Evolutionary conservation across 2,329 filamentous ascomycete species (phyloP).

Genomic region (Aspergillus japonicus): DNA sequence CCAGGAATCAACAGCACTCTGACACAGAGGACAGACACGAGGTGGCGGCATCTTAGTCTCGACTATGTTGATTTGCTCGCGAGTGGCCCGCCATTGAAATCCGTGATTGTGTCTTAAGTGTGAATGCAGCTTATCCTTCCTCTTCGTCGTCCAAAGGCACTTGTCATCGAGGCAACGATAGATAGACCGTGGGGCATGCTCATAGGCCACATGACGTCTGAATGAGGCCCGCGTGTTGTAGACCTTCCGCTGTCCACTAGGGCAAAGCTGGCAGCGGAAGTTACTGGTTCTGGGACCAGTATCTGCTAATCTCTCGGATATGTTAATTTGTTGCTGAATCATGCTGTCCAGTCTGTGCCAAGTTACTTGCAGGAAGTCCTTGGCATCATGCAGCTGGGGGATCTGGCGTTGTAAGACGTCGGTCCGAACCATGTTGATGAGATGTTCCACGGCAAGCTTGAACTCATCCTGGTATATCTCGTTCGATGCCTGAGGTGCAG

Average conservation of each 20-base stretch:
- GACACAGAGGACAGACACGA: conserved; percentile 7
- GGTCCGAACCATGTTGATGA: neutral
- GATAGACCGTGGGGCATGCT: conserved; percentile 3
- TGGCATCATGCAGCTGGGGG: conserved; percentile 1
- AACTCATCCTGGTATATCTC: neutral
- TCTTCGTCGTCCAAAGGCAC: conserved; percentile 1
- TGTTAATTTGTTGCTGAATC: conserved; percentile 9
- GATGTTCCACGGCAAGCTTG: neutral
- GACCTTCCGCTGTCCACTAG: neutral
- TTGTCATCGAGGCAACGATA: conserved; percentile 3
- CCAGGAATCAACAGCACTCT: conserved; percentile 7
- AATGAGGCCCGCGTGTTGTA: conserved; percentile 8
- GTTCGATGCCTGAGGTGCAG: neutral
- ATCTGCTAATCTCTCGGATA: neutral
- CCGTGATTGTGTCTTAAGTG: conserved; percentile 7
- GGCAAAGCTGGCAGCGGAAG: conserved; percentile 9
- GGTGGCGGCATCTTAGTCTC: neutral
- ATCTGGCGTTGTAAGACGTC: neutral
- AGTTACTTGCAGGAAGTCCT: neutral
- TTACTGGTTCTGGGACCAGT: neutral
- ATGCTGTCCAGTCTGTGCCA: neutral
- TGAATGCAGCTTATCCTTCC: conserved; percentile 16
- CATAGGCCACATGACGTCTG: conserved; percentile 12
- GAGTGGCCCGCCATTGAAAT: neutral
- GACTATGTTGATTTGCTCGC: neutral